These are phyloP conservation scores for Sarcocystis neurona DNA, from an alignment of 169 alveolate species.

Conservation along the genomic window DNA sequence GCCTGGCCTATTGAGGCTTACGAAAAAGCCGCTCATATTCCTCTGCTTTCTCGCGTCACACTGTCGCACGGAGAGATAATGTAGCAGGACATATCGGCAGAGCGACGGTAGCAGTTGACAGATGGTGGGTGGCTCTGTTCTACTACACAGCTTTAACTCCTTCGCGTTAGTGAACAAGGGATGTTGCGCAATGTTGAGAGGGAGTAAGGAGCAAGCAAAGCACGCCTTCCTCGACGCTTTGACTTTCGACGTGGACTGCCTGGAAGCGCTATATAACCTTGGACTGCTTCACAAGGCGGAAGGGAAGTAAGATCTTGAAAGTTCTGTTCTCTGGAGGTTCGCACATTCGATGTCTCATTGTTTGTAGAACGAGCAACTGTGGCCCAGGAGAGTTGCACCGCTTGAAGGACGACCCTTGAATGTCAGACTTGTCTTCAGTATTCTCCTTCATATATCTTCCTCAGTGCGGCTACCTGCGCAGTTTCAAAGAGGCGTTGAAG, in stretches of 20 bases:
- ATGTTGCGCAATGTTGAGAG: conserved; percentile 79
- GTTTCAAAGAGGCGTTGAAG: conserved; percentile 68
- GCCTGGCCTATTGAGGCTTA: too few relatives aligned
- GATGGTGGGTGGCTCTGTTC: not conserved
- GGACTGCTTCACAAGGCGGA: conserved; percentile 63
- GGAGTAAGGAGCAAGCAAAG: conserved; percentile 55
- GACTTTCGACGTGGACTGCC: conserved; percentile 90
- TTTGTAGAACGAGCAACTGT: not conserved
- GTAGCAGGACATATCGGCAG: too few relatives aligned
- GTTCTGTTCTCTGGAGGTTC: not conserved
- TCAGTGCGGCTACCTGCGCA: not conserved
- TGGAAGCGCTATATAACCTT: conserved; percentile 91
- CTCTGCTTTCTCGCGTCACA: too few relatives aligned
- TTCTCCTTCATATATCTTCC: not conserved
- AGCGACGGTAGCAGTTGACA: not conserved
- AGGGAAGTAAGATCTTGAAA: not conserved
- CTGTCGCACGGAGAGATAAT: too few relatives aligned
- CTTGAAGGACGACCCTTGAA: not conserved
- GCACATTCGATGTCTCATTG: not conserved
- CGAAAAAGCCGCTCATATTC: too few relatives aligned
- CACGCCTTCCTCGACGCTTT: conserved; percentile 75
- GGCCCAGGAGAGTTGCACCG: not conserved
- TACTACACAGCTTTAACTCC: conserved; percentile 39
- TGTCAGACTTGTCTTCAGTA: not conserved
- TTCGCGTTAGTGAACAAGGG: conserved; percentile 91